Base-by-base conservation (phyloP, 768 basidiomycete species). In the Tulasnella sp. region DNA sequence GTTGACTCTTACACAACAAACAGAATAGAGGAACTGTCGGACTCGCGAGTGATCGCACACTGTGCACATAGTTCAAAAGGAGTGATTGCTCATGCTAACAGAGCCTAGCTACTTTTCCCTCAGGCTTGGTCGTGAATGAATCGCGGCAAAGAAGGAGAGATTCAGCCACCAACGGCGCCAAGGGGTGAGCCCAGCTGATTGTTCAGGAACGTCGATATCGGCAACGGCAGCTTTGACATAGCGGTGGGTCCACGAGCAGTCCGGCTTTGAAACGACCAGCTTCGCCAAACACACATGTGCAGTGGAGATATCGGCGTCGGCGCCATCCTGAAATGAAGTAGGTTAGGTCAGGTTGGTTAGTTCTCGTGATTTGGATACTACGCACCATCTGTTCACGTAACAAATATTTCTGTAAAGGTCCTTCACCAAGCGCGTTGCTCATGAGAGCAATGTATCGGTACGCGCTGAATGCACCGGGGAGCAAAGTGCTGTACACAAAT, bases 91-190 rank as follows among this genome's bases (percentile, higher is more conserved):
- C n/a, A n/a, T n/a, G n/a, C n/a, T n/a, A n/a, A n/a, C n/a, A n/a
- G n/a, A n/a, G n/a, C n/a, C n/a, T n/a, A n/a, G n/a, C n/a, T n/a
- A n/a, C n/a, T n/a, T n/a, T n/a, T n/a, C n/a, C n/a, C n/a, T n/a
- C n/a, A n/a, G n/a, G n/a, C n/a, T 43, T 74, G 42, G n/a, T n/a
- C n/a, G n/a, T n/a, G 86, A 84, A 73, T 98, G 93, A 15, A 98
- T 83, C 0, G 88, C 90, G 9, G 94, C 96, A 71, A 99, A 99
- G 82, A 99, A 98, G 3, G 91, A 94, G 13, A 95, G 92, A 70
- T 97, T 97, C 26, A 99, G 78, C 95, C 95, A 98, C 42, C 94
- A 84, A 38, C 95, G 80, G 51, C 95, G 85, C 69, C 98, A 96
- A 0, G 89, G 88, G 66, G 98, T 91, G 62, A 98, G 73, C 70